A percentile compares a stretch with the other conserved stretches of the same genome.
phyloP scores from a whole-genome alignment of 257 asterid species.

The Solanum commersonii region DNA sequence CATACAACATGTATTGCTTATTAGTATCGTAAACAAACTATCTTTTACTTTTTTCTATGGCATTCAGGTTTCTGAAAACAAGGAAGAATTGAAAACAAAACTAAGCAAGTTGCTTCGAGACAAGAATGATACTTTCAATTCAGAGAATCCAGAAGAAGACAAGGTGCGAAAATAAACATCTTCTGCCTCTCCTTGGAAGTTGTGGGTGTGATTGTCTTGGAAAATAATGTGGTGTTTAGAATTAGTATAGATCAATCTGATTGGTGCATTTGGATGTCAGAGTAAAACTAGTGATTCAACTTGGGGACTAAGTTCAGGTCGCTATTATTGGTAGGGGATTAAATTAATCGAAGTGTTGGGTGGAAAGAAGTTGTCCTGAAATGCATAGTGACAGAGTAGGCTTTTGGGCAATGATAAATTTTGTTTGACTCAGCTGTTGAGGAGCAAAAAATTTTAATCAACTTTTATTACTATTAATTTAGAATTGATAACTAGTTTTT shows the following conservation, averaged over 20 bases:
- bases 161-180: slow-evolving; percentile 34
- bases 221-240: neutral
- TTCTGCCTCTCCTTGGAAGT: neutral
- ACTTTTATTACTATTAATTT: neutral
- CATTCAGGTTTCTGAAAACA: slow-evolving; percentile 52
- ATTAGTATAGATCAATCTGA: neutral
- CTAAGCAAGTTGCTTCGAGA: slow-evolving; percentile 74
- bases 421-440: neutral
- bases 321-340: neutral
- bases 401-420: neutral
- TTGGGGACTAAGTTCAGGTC: neutral
- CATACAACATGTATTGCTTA: neutral
- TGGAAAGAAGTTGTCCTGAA: neutral
- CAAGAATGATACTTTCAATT: slow-evolving; percentile 67
- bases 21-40: neutral
- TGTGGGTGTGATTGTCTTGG: neutral
- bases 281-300: neutral
- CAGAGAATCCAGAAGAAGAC: slow-evolving; percentile 75
- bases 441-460: neutral
- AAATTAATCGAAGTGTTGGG: neutral
- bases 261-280: neutral
- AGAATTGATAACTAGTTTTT: neutral
- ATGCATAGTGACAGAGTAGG: neutral
- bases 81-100: slow-evolving; percentile 74
- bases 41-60: neutral